A percentile compares a stretch with the other conserved stretches of the same genome.
These are phyloP conservation scores for Colletotrichum kahawae DNA, from an alignment of 2,329 filamentous ascomycete species.

Conservation along the genomic window DNA sequence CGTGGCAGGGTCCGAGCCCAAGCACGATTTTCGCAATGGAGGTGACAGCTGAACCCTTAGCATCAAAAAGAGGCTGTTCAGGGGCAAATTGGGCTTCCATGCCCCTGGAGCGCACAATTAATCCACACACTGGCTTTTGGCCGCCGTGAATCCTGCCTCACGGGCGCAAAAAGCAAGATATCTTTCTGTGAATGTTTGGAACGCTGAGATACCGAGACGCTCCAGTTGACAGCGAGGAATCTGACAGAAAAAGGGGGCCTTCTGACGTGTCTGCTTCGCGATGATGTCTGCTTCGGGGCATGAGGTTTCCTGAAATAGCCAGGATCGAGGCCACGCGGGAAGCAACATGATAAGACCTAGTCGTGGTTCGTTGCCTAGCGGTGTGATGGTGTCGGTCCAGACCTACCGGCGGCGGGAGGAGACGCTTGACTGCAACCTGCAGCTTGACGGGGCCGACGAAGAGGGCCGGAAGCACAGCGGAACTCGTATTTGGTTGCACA, in stretches of 20 bases:
- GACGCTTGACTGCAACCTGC: neutral
- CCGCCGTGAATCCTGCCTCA: neutral
- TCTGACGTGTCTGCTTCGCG: neutral
- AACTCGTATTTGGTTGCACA: neutral
- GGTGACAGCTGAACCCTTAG: slow-evolving; percentile 9
- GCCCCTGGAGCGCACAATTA: neutral
- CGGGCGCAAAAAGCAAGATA: neutral
- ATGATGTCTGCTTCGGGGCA: neutral
- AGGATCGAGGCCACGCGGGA: neutral
- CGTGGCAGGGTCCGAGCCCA: slow-evolving; percentile 1
- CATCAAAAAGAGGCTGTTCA: neutral
- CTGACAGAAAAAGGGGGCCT: neutral
- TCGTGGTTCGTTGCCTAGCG: neutral
- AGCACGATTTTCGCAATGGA: neutral
- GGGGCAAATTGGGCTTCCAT: neutral
- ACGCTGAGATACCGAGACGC: neutral
- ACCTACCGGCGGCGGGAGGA: neutral
- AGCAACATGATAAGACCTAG: neutral
- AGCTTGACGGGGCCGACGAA: neutral
- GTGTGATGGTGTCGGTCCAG: neutral
- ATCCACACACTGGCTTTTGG: neutral
- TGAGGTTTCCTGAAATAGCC: neutral
- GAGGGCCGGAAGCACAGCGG: neutral
- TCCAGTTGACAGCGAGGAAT: neutral
- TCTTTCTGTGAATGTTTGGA: neutral